Conservation (phyloP, 305 asterid genomes). For the Andrographis paniculata region DNA sequence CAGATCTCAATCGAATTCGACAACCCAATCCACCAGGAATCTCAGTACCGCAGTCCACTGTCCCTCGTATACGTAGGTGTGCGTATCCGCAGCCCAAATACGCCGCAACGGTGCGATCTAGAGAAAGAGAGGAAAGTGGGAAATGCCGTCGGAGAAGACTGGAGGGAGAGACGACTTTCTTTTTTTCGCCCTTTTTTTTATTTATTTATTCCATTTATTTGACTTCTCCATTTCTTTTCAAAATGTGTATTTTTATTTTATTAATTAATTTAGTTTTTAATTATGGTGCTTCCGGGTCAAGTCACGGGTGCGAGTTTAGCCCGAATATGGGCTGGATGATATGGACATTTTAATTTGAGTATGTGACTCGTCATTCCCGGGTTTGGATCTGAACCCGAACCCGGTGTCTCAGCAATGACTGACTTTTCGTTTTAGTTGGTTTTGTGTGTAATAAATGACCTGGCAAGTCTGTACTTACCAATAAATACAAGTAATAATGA, state of each 20-base stretch:
- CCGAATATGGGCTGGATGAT: no score
- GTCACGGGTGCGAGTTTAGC: no score
- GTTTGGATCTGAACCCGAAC: background rate
- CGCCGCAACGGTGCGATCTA: slow-evolving; percentile 16
- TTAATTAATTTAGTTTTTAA: no score
- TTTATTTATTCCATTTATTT: background rate
- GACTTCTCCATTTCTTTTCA: background rate
- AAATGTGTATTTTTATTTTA: no score
- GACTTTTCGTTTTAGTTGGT: no score
- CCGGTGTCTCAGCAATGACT: background rate
- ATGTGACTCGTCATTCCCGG: background rate
- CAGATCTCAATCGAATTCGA: slow-evolving; percentile 21
- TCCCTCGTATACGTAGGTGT: background rate
- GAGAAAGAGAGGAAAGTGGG: slow-evolving; percentile 19
- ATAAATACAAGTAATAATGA: no score
- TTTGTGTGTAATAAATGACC: no score
- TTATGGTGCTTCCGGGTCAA: no score
- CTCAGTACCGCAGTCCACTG: background rate
- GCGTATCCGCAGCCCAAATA: background rate
- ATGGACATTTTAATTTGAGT: no score
- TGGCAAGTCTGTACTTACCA: no score
- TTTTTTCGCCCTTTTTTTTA: slow-evolving; percentile 1
- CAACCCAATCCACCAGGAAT: background rate
- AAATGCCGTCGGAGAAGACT: slow-evolving; percentile 25
- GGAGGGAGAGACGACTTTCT: slow-evolving; percentile 27